Conservation (phyloP, 129 eudicot genomes). For the Saussurea involucrata region DNA sequence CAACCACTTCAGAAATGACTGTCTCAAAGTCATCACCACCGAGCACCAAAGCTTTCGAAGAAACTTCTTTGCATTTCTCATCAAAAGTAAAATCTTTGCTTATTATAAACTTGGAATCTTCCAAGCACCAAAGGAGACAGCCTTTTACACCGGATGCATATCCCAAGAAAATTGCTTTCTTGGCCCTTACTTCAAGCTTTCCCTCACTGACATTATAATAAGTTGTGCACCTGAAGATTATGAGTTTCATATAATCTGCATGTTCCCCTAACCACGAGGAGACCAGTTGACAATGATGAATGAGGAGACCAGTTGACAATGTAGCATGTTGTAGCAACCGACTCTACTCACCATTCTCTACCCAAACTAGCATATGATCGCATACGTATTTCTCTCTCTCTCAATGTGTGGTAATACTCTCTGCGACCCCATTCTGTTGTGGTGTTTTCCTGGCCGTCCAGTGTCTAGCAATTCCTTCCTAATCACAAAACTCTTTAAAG, state of each 20-base stretch:
- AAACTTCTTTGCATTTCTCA: background rate
- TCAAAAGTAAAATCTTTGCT: background rate
- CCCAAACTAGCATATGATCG: conserved; percentile 1
- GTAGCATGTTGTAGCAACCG: conserved; percentile 5
- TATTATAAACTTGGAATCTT: background rate
- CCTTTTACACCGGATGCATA: background rate
- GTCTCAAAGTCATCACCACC: background rate
- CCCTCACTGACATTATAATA: background rate
- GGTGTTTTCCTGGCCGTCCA: background rate
- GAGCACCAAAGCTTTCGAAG: background rate
- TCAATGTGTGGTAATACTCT: background rate
- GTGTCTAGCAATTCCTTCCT: too few species aligned
- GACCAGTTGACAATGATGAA: background rate
- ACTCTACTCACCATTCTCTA: background rate
- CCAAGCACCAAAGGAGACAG: background rate
- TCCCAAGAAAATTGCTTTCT: background rate
- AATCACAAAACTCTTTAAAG: too few species aligned
- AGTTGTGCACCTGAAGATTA: conserved; percentile 13
- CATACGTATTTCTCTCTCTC: background rate
- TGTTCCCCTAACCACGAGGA: conserved; percentile 7
- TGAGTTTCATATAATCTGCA: background rate
- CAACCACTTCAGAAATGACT: background rate
- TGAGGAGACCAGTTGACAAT: conserved; percentile 5
- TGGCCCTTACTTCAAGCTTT: background rate
- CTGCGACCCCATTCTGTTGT: background rate